These are phyloP conservation scores for Epichloe gansuensis DNA, from an alignment of 2,329 filamentous ascomycete species.

Conservation along the genomic window DNA sequence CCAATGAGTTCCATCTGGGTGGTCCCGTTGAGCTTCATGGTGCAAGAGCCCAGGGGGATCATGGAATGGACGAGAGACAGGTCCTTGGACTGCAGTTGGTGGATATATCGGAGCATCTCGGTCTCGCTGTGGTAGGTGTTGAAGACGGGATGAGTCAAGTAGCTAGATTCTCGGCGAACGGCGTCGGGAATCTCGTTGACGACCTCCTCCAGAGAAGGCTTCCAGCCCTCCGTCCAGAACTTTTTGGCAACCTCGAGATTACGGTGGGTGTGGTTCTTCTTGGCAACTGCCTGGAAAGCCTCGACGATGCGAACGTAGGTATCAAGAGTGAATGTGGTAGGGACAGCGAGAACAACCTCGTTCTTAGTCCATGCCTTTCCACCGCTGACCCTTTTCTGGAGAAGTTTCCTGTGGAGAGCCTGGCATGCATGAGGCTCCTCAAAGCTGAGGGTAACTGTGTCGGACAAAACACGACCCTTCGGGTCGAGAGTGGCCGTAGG, in stretches of 20 bases:
- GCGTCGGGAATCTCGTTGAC: slow-evolving; percentile 35
- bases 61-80: slow-evolving; percentile 90
- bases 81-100: slow-evolving; percentile 88
- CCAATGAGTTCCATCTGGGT: slow-evolving; percentile 85
- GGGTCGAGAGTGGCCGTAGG: slow-evolving; percentile 42
- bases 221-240: slow-evolving; percentile 26
- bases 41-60: slow-evolving; percentile 94
- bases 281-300: slow-evolving; percentile 16
- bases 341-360: slow-evolving; percentile 16
- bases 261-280: slow-evolving; percentile 12
- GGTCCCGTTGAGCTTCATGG: slow-evolving; percentile 94
- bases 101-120: slow-evolving; percentile 83
- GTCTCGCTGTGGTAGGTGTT: slow-evolving; percentile 93
- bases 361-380: slow-evolving; percentile 43
- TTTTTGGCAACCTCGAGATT: slow-evolving; percentile 21
- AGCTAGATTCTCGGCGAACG: slow-evolving; percentile 60
- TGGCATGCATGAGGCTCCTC: slow-evolving; percentile 11
- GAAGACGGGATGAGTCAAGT: slow-evolving; percentile 84
- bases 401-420: slow-evolving; percentile 24
- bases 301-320: slow-evolving; percentile 11
- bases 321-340: slow-evolving; percentile 13
- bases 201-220: slow-evolving; percentile 22
- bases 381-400: slow-evolving; percentile 53
- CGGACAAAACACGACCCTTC: slow-evolving; percentile 53
- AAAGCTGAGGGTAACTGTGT: slow-evolving; percentile 60